Evolutionary conservation across 192 early-diverging fungal genomes (phyloP).

Genomic region (Backusella sp.): DNA sequence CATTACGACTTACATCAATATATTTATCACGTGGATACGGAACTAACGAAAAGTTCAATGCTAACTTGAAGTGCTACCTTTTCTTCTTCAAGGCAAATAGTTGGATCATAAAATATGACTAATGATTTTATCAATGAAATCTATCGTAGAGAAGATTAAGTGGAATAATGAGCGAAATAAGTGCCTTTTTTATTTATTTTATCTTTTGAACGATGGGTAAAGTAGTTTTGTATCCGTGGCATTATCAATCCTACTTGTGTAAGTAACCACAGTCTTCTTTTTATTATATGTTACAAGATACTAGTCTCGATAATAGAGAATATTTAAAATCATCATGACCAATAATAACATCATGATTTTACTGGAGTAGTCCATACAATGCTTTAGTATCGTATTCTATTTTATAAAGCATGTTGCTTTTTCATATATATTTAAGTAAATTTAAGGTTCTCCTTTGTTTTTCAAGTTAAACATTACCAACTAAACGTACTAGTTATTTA

Average conservation of each 20-base stretch:
- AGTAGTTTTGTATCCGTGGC: neutral
- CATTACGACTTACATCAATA: no score
- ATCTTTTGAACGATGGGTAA: neutral
- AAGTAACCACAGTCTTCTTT: neutral
- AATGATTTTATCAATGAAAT: neutral
- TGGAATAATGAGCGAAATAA: neutral
- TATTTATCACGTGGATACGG: neutral
- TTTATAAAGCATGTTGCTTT: no score
- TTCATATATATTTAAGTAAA: no score
- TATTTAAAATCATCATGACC: neutral
- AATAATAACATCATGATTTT: no score
- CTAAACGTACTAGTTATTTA: no score
- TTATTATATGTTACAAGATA: neutral
- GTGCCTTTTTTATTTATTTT: neutral
- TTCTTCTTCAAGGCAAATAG: neutral
- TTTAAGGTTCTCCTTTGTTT: no score
- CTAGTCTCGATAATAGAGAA: neutral
- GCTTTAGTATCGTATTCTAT: no score
- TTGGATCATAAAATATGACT: neutral
- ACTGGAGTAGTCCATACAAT: no score
- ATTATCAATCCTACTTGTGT: neutral
- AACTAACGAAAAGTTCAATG: neutral
- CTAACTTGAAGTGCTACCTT: neutral
- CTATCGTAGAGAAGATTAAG: neutral
- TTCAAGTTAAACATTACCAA: no score